Conservation (phyloP, 2,329 filamentous ascomycete species). For the Exophiala aquamarina region DNA sequence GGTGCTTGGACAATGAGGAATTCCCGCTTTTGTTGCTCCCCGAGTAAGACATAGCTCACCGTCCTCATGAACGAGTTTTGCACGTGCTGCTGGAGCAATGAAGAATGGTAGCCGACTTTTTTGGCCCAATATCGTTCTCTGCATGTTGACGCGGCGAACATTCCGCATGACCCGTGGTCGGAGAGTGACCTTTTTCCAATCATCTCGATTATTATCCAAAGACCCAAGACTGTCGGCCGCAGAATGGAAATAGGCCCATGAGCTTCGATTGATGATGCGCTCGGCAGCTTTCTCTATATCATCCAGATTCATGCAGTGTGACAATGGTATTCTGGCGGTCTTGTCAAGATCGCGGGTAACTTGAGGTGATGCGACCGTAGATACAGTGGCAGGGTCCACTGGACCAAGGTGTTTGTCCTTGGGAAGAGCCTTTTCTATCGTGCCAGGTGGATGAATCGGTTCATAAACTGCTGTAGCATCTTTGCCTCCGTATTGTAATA, state of each 20-base stretch:
- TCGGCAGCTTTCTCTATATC: slow-evolving; percentile 17
- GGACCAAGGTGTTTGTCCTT: slow-evolving; percentile 36
- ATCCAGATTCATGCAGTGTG: slow-evolving; percentile 16
- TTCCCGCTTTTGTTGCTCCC: slow-evolving; percentile 35
- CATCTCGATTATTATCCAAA: slow-evolving; percentile 22
- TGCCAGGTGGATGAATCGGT: slow-evolving; percentile 20
- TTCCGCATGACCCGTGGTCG: slow-evolving; percentile 47
- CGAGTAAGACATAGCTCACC: slow-evolving; percentile 38
- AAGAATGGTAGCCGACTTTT: slow-evolving; percentile 38
- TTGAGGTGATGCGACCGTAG: slow-evolving; percentile 44
- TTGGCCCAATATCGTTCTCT: slow-evolving; percentile 34
- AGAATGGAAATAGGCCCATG: slow-evolving; percentile 19
- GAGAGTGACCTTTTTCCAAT: slow-evolving; percentile 30
- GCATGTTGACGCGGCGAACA: slow-evolving; percentile 28
- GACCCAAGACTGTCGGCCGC: slow-evolving; percentile 23
- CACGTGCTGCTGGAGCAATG: slow-evolving; percentile 39
- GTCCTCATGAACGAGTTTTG: slow-evolving; percentile 35
- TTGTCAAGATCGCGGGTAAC: slow-evolving; percentile 25
- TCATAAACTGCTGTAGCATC: slow-evolving; percentile 54
- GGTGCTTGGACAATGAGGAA: slow-evolving; percentile 37
- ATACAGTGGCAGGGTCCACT: slow-evolving; percentile 44
- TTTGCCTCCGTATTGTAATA: slow-evolving; percentile 78
- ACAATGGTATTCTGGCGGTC: slow-evolving; percentile 8
- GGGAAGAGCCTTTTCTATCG: slow-evolving; percentile 35
- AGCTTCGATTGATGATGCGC: slow-evolving; percentile 8